These are phyloP conservation scores for Diaporthe sp. DNA, from an alignment of 2,329 filamentous ascomycete genomes.

Conservation along the genomic window DNA sequence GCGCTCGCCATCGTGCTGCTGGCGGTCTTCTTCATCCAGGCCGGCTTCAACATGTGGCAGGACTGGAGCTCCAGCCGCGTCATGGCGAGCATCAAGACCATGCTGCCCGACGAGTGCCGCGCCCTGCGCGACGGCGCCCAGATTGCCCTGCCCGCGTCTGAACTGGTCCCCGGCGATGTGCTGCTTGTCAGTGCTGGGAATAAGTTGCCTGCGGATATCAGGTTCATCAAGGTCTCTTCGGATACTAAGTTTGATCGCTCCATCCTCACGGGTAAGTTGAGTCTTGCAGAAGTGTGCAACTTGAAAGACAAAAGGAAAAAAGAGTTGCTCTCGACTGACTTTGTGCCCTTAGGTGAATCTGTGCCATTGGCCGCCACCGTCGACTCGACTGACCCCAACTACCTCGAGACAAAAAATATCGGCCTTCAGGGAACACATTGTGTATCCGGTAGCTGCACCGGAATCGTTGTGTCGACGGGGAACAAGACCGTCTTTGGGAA, in stretches of 20 bases:
- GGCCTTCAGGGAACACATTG: constrained; percentile 86
- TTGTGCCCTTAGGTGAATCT: constrained; percentile 68
- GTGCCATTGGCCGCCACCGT: constrained; percentile 73
- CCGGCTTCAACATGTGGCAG: constrained; percentile 77
- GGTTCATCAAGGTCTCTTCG: constrained; percentile 76
- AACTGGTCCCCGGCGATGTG: constrained; percentile 79
- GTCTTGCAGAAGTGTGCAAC: not conserved
- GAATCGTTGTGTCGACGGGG: constrained; percentile 79
- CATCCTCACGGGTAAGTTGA: constrained; percentile 73
- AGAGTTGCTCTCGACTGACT: not conserved
- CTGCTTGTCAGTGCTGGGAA: constrained; percentile 78
- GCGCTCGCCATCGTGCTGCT: constrained; percentile 81
- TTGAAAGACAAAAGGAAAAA: not conserved
- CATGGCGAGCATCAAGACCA: constrained; percentile 84
- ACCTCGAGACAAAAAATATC: constrained; percentile 82
- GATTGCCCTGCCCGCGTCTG: constrained; percentile 57
- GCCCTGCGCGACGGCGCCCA: constrained; percentile 72
- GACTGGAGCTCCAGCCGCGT: constrained; percentile 83
- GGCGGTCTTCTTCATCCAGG: constrained; percentile 78
- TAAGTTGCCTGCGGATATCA: constrained; percentile 80
- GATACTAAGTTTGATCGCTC: constrained; percentile 81
- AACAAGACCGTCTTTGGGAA: constrained; percentile 82
- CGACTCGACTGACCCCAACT: constrained; percentile 78
- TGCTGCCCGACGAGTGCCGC: constrained; percentile 82
- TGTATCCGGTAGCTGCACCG: constrained; percentile 75